These are phyloP conservation scores for Mallotus nudiflorus DNA, from an alignment of 345 rosid species.

Conservation along the genomic window DNA sequence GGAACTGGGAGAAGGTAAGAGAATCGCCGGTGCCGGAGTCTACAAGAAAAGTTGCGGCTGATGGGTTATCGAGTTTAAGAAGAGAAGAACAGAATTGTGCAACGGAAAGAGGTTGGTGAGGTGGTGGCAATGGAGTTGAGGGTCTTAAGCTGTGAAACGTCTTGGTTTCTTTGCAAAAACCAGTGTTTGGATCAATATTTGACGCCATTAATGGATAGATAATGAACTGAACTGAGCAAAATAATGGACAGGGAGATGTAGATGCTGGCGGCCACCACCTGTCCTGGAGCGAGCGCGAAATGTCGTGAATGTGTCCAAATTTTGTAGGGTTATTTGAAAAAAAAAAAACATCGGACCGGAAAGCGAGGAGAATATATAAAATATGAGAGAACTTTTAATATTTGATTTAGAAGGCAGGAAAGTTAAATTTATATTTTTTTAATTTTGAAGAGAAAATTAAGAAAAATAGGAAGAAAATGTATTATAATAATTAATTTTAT, in stretches of 20 bases:
- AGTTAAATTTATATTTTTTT: too few relatives aligned
- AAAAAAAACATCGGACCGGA: too few relatives aligned
- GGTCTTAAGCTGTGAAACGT: slow-evolving; percentile 60
- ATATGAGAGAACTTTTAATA: too few relatives aligned
- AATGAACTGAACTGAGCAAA: background rate
- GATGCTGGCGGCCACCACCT: too few relatives aligned
- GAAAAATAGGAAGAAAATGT: too few relatives aligned
- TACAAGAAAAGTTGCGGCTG: slow-evolving; percentile 40
- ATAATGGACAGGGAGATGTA: too few relatives aligned
- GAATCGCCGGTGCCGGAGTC: slow-evolving; percentile 41
- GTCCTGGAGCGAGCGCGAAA: background rate
- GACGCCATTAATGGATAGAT: slow-evolving; percentile 9
- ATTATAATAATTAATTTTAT: too few relatives aligned
- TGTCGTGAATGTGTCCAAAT: background rate
- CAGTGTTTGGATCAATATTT: slow-evolving; percentile 43
- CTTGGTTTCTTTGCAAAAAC: slow-evolving; percentile 49
- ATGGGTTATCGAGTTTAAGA: slow-evolving; percentile 32
- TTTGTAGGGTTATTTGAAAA: too few relatives aligned
- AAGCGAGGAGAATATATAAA: too few relatives aligned
- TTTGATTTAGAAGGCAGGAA: too few relatives aligned
- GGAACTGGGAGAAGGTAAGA: slow-evolving; percentile 50
- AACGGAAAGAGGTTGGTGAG: slow-evolving; percentile 50
- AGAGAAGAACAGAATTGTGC: slow-evolving; percentile 49
- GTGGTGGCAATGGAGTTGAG: slow-evolving; percentile 44
- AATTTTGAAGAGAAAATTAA: too few relatives aligned